These are phyloP conservation scores for Bonia amplexicaulis DNA, from an alignment of 176 grass and related monocot genomes.

Conservation along the genomic window DNA sequence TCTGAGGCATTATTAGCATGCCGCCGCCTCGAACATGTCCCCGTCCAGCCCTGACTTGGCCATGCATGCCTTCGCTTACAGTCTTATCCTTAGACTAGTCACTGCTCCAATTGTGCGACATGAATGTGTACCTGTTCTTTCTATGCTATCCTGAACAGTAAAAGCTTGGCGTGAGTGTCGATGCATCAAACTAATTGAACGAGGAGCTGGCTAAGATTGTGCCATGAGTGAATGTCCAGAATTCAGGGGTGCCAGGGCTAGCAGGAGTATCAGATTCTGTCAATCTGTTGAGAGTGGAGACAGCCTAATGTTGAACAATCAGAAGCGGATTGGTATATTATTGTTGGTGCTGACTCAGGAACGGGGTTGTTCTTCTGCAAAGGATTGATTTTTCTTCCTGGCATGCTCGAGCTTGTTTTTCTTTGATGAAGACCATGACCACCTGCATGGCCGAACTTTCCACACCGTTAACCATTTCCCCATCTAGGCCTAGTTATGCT, in stretches of 20 bases:
- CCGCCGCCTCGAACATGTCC: neutral
- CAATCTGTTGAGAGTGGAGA: neutral
- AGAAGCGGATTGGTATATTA: neutral
- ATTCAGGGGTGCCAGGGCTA: neutral
- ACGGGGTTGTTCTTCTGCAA: neutral
- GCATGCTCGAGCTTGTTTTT: neutral
- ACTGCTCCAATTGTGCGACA: neutral
- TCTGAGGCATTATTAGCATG: slow-evolving; percentile 1
- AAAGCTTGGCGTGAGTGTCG: neutral
- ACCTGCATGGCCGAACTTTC: neutral
- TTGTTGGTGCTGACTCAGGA: neutral
- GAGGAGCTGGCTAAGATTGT: neutral
- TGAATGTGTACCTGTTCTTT: neutral
- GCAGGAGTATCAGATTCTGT: neutral
- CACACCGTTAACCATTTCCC: neutral
- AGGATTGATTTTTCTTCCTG: neutral
- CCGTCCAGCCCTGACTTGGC: neutral
- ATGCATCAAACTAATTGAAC: neutral
- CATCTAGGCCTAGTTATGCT: neutral
- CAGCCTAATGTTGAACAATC: neutral
- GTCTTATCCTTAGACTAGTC: neutral
- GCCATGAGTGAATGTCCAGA: neutral
- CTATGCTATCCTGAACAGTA: neutral
- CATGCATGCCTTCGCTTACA: neutral
- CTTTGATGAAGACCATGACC: neutral